Percentiles rank a stretch among this genome's conserved stretches.
Evolutionary conservation across 495 filamentous ascomycete species (phyloP).

Genomic region (Sabuloglossum arenarium): DNA sequence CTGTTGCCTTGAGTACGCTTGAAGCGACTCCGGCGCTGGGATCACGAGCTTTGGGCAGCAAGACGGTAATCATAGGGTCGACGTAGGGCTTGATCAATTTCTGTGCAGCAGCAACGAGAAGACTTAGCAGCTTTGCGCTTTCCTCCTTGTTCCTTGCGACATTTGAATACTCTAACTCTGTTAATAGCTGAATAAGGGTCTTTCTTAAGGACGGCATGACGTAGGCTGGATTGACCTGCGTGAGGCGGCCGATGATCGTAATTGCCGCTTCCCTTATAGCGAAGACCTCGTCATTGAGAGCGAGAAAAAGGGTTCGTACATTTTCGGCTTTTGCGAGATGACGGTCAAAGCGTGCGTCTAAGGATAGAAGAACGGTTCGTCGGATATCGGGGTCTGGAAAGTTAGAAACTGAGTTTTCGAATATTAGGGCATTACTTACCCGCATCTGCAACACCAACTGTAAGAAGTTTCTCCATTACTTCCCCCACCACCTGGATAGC

Average conservation of each 20-base stretch:
- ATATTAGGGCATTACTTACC: slow-evolving; percentile 6
- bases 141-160: slow-evolving; percentile 87
- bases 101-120: slow-evolving; percentile 78
- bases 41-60: slow-evolving; percentile 76
- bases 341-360: slow-evolving; percentile 85
- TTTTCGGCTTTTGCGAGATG: slow-evolving; percentile 92
- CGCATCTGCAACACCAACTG: slow-evolving; percentile 80
- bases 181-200: slow-evolving; percentile 83
- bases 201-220: slow-evolving; percentile 90
- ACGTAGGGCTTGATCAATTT: slow-evolving; percentile 87
- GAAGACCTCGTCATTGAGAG: slow-evolving; percentile 89
- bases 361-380: slow-evolving; percentile 61
- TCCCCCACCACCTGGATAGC: slow-evolving; percentile 92
- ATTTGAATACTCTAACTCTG: slow-evolving; percentile 88
- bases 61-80: slow-evolving; percentile 74
- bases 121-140: slow-evolving; percentile 76
- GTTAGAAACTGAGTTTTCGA: slow-evolving; percentile 3
- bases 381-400: slow-evolving; percentile 56
- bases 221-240: slow-evolving; percentile 83
- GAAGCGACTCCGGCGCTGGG: slow-evolving; percentile 68
- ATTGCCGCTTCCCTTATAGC: slow-evolving; percentile 85
- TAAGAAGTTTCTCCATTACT: slow-evolving; percentile 89
- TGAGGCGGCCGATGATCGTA: slow-evolving; percentile 83
- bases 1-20: slow-evolving; percentile 80
- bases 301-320: slow-evolving; percentile 83